Evolutionary conservation across 1,139 yeast species (phyloP), one percentile per base, ranked within the genome.

Genomic region (Saccharomyces hybrid): DNA sequence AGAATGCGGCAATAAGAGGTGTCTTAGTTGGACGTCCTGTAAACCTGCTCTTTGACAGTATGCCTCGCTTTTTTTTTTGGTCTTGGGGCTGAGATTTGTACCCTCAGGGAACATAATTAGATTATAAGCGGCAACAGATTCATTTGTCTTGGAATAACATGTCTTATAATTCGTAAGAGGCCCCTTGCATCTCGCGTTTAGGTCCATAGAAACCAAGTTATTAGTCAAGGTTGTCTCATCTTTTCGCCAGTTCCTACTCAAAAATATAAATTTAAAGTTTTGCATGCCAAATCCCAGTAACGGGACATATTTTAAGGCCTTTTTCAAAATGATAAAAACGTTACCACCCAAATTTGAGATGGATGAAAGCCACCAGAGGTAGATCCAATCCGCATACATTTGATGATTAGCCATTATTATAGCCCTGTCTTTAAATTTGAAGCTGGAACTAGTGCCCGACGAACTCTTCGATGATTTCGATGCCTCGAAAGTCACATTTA

Each of bases 311-410:
- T 80, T 78, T 59, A 91, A 72, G 32, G 93, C 90, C 60, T 86
- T 86, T 69, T 91, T 84, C 66, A 90, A 77, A 56, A 90, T 81
- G 62, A 86, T 86, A 54, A 82, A 80, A 19, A 84, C 73, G 56
- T 81, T 79, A 13, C 87, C 86, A 9, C 83, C 79, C 54, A 84
- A 71, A 29, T 77, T 71, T 8, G 88, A 80, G 2, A 89, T 77
- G 67, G 87, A 86, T 0, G 88, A 75, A 32, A 88, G 64, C 81
- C 87, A 91, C 98, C 98, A 91, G 54, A 89, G 66, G 64, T 81
- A 88, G 25, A 87, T 78, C 98, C 98, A 91, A 69, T 91, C 98
- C 5, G 93, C 83, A 68, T 91, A 90, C 28, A 90, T 83, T 71
- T 90, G 97, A 70, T 91, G 98, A 68, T 91, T 91, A 14, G 95